Percentiles rank a stretch among this genome's conserved stretches.
phyloP scores from a whole-genome alignment of 768 basidiomycete species.

The Postia placenta region DNA sequence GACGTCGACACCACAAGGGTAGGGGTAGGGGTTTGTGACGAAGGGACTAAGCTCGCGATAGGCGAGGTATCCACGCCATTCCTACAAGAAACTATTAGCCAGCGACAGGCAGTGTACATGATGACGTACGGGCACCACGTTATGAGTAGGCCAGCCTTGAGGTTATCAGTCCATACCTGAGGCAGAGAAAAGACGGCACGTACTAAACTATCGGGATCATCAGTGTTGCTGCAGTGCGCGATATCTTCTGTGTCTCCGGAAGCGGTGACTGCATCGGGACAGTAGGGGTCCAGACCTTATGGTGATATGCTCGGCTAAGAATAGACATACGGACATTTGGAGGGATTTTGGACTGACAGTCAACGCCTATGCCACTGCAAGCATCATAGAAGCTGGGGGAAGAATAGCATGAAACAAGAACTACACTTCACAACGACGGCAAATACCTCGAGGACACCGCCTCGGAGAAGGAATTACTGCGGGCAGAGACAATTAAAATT shows the following conservation, averaged over 20 bases:
- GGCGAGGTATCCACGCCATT: too few species aligned
- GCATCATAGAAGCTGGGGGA: not conserved
- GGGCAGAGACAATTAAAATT: not conserved
- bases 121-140: not conserved
- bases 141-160: not conserved
- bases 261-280: not conserved
- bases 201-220: not conserved
- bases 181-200: not conserved
- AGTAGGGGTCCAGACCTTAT: not conserved
- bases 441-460: not conserved
- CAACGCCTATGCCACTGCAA: not conserved
- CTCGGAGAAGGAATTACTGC: not conserved
- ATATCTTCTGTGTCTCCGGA: not conserved
- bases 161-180: too few species aligned
- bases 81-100: too few species aligned
- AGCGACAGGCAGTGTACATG: not conserved
- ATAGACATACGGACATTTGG: too few species aligned
- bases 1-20: too few species aligned
- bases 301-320: too few species aligned
- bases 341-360: not conserved
- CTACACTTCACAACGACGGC: too few species aligned
- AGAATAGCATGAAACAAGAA: not conserved
- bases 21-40: too few species aligned
- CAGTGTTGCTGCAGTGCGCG: not conserved
- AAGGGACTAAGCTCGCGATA: too few species aligned